A percentile compares a stretch with the other conserved stretches of the same genome.
These are phyloP conservation scores for Akanthomyces dipterigenus DNA, from an alignment of 2,329 filamentous ascomycete genomes.

Conservation along the genomic window DNA sequence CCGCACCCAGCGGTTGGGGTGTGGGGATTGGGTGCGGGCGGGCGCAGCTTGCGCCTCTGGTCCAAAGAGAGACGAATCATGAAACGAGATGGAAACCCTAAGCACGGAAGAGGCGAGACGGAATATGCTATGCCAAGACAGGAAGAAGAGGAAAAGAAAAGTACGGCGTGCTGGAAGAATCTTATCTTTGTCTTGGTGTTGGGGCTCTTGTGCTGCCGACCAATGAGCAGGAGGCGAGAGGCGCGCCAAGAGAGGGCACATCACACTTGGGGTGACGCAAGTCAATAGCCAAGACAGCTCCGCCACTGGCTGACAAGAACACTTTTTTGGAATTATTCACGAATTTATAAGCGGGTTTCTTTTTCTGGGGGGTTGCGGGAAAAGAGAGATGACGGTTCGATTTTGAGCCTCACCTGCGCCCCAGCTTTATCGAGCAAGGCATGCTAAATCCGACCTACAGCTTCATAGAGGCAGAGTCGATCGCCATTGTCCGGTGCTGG, in stretches of 20 bases:
- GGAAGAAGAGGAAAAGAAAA: background rate
- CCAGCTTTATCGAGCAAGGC: background rate
- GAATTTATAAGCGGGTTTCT: background rate
- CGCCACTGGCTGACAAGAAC: background rate
- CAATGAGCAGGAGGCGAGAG: background rate
- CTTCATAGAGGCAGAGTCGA: background rate
- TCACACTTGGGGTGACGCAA: background rate
- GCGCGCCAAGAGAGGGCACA: background rate
- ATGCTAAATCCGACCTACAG: background rate
- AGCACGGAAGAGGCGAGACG: background rate
- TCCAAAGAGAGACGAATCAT: background rate
- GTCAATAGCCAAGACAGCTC: conserved; percentile 1
- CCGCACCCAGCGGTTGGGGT: background rate
- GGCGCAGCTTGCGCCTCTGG: background rate
- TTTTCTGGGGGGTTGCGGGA: background rate
- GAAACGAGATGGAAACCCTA: background rate
- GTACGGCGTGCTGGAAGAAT: too few relatives aligned
- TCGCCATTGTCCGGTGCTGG: background rate
- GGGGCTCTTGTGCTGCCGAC: background rate
- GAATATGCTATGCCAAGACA: background rate
- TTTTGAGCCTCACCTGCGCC: background rate
- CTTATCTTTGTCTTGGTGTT: background rate
- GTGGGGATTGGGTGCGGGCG: background rate
- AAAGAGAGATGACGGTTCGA: background rate
- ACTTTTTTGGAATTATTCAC: background rate